phyloP scores from a whole-genome alignment of 108 stramenopile genomes.

The Cyclotella cryptica region DNA sequence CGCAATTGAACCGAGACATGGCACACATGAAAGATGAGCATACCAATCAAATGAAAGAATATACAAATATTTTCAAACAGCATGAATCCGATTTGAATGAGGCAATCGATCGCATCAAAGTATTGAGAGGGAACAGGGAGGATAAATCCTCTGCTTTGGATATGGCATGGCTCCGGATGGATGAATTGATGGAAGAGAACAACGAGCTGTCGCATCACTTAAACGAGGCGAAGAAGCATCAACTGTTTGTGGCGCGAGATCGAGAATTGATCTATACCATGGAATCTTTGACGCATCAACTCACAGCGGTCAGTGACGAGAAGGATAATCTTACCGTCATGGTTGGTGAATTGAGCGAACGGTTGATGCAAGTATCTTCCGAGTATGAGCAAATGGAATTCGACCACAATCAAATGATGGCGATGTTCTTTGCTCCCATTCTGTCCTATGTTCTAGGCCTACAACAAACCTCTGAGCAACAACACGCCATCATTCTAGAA shows the following conservation, averaged over 20 bases:
- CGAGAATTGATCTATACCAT: slow-evolving; percentile 9
- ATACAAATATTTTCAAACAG: slow-evolving; percentile 24
- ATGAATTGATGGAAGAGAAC: slow-evolving; percentile 44
- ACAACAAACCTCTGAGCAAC: slow-evolving; percentile 32
- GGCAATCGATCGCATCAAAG: slow-evolving; percentile 34
- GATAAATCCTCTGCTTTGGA: slow-evolving; percentile 35
- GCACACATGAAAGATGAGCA: background rate
- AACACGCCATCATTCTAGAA: slow-evolving; percentile 37
- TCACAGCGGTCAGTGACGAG: slow-evolving; percentile 12
- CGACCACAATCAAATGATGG: slow-evolving; percentile 14
- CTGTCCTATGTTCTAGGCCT: slow-evolving; percentile 14
- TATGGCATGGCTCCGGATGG: slow-evolving; percentile 35
- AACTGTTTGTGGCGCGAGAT: slow-evolving; percentile 8
- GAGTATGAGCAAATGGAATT: slow-evolving; percentile 20
- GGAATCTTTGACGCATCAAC: slow-evolving; percentile 22
- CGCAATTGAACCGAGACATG: background rate
- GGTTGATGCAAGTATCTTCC: background rate
- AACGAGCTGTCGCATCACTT: slow-evolving; percentile 15
- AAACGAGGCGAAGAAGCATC: slow-evolving; percentile 16
- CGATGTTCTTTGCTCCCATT: slow-evolving; percentile 27
- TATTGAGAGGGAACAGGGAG: slow-evolving; percentile 33
- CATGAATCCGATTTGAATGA: slow-evolving; percentile 40
- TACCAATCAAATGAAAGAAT: slow-evolving; percentile 20
- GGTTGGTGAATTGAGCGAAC: background rate
- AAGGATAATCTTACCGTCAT: background rate